phyloP scores from a whole-genome alignment of 345 rosid genomes.

The Punica granatum region DNA sequence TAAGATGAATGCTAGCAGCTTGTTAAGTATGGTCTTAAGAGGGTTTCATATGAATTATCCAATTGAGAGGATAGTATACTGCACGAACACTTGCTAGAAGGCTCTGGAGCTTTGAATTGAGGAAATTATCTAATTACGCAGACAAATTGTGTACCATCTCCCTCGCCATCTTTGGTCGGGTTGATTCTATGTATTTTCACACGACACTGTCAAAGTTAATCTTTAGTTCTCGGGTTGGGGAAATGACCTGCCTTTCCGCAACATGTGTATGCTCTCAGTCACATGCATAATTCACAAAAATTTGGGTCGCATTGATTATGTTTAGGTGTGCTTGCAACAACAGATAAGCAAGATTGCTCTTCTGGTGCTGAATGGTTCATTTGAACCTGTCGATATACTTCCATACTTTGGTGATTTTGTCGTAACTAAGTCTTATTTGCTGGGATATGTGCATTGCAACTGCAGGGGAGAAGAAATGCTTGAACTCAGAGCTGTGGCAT shows the following conservation, averaged over 20 bases:
- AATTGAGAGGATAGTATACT: neutral
- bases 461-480: constrained; percentile 69
- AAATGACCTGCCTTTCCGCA: neutral
- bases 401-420: neutral
- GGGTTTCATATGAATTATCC: neutral
- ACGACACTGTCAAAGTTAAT: neutral
- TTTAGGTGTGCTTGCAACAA: no score
- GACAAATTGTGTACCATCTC: neutral
- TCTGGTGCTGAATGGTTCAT: neutral
- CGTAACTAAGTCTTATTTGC: neutral
- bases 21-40: neutral
- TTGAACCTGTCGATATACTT: neutral
- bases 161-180: neutral
- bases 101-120: neutral
- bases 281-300: no score
- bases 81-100: neutral
- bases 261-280: neutral
- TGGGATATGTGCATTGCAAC: neutral
- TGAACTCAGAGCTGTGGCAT: constrained; percentile 91
- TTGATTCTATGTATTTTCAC: neutral
- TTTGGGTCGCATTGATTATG: no score
- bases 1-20: neutral
- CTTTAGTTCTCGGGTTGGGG: neutral
- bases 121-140: neutral
- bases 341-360: neutral